Evolutionary conservation across 2,329 filamentous ascomycete species (phyloP).

Genomic region (Apiospora phragmitis): DNA sequence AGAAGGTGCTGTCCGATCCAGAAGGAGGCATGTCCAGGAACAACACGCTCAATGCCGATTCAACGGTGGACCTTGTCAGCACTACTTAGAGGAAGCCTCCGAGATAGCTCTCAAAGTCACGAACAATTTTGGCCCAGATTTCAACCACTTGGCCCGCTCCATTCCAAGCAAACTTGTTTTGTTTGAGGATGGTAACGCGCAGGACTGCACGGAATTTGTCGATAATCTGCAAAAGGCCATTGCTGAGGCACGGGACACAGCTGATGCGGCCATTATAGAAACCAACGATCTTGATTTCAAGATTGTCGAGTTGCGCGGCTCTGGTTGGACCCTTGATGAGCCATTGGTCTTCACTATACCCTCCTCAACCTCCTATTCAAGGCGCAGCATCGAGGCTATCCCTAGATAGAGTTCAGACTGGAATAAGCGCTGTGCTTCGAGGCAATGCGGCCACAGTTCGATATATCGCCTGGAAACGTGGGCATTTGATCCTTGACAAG

Average conservation of each 20-base stretch:
- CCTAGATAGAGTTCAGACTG: conserved; percentile 51
- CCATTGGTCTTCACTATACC: conserved; percentile 47
- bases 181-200: conserved; percentile 43
- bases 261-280: conserved; percentile 41
- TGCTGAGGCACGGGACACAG: conserved; percentile 36
- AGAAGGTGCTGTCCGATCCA: conserved; percentile 40
- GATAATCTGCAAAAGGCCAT: conserved; percentile 39
- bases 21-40: conserved; percentile 42
- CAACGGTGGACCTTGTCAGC: conserved; percentile 37
- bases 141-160: conserved; percentile 43
- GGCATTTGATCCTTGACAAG: conserved; percentile 54
- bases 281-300: conserved; percentile 51
- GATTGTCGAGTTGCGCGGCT: conserved; percentile 46
- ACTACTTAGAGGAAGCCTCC: conserved; percentile 45
- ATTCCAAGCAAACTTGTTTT: conserved; percentile 45
- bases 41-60: conserved; percentile 38
- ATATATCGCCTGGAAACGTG: conserved; percentile 51
- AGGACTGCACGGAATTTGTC: conserved; percentile 47
- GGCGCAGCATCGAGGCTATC: conserved; percentile 47
- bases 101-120: conserved; percentile 46
- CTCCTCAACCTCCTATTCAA: conserved; percentile 41
- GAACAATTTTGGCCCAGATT: conserved; percentile 52
- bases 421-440: conserved; percentile 49
- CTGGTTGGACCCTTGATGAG: conserved; percentile 47
- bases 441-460: conserved; percentile 48